A percentile compares a stretch with the other conserved stretches of the same genome.
These are phyloP conservation scores for Echeveria elegans DNA, from an alignment of 164 flowering plant genomes.

Conservation along the genomic window DNA sequence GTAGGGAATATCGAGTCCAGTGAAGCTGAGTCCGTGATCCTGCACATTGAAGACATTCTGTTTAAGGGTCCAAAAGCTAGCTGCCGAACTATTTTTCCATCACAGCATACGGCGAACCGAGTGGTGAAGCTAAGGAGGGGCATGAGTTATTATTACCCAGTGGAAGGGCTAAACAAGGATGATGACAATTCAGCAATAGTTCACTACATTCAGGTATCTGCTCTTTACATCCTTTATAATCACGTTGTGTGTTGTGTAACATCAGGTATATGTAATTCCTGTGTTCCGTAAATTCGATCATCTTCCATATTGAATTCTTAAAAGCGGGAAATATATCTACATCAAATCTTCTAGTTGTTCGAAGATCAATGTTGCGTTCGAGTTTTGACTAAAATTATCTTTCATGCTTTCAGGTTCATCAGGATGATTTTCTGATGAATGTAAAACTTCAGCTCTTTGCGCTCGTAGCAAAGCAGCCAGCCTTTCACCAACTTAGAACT, in stretches of 20 bases:
- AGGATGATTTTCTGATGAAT: conserved; percentile 65
- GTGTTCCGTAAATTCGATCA: no score
- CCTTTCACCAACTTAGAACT: conserved; percentile 92
- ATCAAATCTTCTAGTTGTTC: neutral
- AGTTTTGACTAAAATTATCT: neutral
- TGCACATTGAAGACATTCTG: conserved; percentile 63
- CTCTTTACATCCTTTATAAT: neutral
- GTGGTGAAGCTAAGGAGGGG: conserved; percentile 70
- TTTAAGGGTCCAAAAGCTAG: conserved; percentile 43
- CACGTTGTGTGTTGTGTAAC: neutral
- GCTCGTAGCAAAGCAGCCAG: conserved; percentile 77
- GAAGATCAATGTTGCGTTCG: neutral
- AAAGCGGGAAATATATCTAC: neutral
- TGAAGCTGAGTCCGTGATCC: conserved; percentile 72
- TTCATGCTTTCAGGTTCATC: conserved; percentile 50
- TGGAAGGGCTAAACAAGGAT: conserved; percentile 58
- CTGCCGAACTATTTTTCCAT: conserved; percentile 59
- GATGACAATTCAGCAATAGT: conserved; percentile 90
- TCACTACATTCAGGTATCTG: conserved; percentile 82
- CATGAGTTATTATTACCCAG: conserved; percentile 36
- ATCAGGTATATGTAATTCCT: neutral
- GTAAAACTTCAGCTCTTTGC: conserved; percentile 90
- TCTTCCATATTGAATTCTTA: no score
- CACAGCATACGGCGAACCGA: conserved; percentile 75
- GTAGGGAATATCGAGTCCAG: conserved; percentile 69